Evolutionary conservation across 495 filamentous ascomycete species (phyloP).

Genomic region (Lepraria neglecta): DNA sequence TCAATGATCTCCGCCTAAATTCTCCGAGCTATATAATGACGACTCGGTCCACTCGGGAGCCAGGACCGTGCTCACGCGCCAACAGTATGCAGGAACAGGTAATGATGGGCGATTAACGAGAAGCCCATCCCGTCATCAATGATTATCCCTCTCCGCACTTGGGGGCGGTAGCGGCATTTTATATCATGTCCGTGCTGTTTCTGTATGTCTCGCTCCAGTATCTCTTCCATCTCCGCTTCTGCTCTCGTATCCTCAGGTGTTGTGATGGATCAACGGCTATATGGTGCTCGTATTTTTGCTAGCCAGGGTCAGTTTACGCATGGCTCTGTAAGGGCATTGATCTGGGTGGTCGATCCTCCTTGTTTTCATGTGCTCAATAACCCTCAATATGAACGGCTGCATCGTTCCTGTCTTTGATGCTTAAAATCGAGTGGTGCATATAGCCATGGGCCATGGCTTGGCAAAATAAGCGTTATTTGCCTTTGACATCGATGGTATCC

Average conservation of each 20-base stretch:
- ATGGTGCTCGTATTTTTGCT: neutral
- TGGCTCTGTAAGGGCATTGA: conserved; percentile 6
- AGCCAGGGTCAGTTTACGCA: neutral
- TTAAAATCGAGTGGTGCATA: neutral
- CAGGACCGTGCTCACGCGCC: neutral
- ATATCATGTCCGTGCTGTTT: neutral
- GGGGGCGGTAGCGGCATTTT: too few relatives aligned
- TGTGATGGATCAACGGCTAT: conserved; percentile 6
- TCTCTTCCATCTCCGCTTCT: neutral
- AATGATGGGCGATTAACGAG: too few relatives aligned
- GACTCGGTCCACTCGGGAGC: neutral
- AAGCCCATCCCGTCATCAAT: too few relatives aligned
- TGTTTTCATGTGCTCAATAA: neutral
- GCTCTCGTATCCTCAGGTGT: neutral
- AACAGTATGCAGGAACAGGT: neutral
- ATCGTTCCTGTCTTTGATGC: neutral
- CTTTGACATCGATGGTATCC: conserved; percentile 54
- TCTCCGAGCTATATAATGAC: neutral
- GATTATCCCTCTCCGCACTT: too few relatives aligned
- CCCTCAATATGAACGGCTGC: neutral
- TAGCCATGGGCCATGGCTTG: conserved; percentile 40
- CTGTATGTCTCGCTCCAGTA: neutral
- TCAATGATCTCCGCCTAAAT: conserved; percentile 3
- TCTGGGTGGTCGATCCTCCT: neutral
- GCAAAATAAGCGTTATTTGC: conserved; percentile 57